Base-by-base conservation (phyloP, 2,329 filamentous ascomycete species). In the Corinectria fuckeliana region DNA sequence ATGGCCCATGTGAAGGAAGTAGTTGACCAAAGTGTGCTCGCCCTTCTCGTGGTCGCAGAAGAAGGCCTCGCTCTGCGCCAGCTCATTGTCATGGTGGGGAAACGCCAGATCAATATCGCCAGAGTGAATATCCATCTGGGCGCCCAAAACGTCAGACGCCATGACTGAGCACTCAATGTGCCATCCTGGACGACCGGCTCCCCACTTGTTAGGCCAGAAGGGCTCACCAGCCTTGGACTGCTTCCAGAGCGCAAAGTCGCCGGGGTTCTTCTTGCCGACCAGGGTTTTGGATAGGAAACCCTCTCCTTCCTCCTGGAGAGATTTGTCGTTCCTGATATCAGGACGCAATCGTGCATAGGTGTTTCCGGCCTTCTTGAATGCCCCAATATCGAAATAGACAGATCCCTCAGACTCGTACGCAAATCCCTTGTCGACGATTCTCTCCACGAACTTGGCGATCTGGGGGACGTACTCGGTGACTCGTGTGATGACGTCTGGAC, bases 141-240 rank as follows among this genome's bases (percentile, higher is more conserved):
- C 83, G 5, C 93, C 93, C 1, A 98, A 80, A n/a, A 93, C 85
- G 64, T 93, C 91, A 2, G 91, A 94, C 0, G 93, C 93, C 94
- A 98, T 97, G 14, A 93, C 93, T 1, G 90, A 93, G 86, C 94
- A 97, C 79, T 97, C 93, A 71, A 97, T 97, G 72, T 97, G 94
- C 94, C 94, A 98, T 16, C 94, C 94, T 1, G 94, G 94, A 42
- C 94, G 84, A 4, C 93, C 93, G 56, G 88, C 83, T 4, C 94
- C 93, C 93, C 94, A 98, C 3, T 88, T 88, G 68, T 91, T 95
- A 5, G 88, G 82, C 94, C 94, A 98, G 65, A 87, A 91, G 0
- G 94, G 94, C 81, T 98, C 94, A 41, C 94, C 94, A 13, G 91
- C 87, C 78, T 96, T 97, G 1, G 90, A 93, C 53, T 89, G 88